Conservation (phyloP, 768 basidiomycete genomes). For the Cystofilobasidium bisporidii region DNA sequence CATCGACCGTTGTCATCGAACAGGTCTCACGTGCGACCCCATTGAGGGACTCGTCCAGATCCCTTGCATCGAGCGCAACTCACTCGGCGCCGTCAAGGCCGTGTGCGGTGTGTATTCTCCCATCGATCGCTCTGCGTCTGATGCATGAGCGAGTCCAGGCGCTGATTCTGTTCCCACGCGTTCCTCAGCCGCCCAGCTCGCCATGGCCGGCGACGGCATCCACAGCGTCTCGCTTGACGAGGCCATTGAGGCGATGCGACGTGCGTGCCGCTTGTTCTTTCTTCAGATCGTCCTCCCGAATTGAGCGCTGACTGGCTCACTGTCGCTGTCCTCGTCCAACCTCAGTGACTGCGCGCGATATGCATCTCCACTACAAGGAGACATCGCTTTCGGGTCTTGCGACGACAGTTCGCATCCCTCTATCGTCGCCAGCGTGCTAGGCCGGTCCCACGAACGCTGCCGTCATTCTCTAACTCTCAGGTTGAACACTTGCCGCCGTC, state of each 20-base stretch:
- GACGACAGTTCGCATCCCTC: slow-evolving; percentile 63
- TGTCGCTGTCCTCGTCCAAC: background rate
- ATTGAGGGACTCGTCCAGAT: slow-evolving; percentile 55
- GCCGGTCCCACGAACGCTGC: background rate
- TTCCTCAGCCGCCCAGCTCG: slow-evolving; percentile 66
- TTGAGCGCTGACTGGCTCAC: too few species aligned
- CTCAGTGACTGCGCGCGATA: slow-evolving; percentile 22
- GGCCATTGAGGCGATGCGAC: slow-evolving; percentile 81
- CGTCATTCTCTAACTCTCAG: background rate
- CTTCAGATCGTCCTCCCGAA: too few species aligned
- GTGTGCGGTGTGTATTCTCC: slow-evolving; percentile 39
- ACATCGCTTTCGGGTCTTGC: slow-evolving; percentile 52
- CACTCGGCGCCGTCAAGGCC: slow-evolving; percentile 67
- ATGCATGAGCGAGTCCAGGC: too few species aligned
- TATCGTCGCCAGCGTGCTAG: slow-evolving; percentile 73
- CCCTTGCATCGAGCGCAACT: slow-evolving; percentile 73
- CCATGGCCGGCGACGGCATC: slow-evolving; percentile 80
- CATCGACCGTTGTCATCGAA: too few species aligned
- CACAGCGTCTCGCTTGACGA: slow-evolving; percentile 84
- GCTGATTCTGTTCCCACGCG: too few species aligned
- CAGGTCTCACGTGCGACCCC: slow-evolving; percentile 74
- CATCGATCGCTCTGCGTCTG: too few species aligned
- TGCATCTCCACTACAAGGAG: slow-evolving; percentile 22
- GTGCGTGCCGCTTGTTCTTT: slow-evolving; percentile 27
- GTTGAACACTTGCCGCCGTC: background rate